Evolutionary conservation across 78 protist genomes (phyloP).

Genomic region (Emiliania huxleyi): DNA sequence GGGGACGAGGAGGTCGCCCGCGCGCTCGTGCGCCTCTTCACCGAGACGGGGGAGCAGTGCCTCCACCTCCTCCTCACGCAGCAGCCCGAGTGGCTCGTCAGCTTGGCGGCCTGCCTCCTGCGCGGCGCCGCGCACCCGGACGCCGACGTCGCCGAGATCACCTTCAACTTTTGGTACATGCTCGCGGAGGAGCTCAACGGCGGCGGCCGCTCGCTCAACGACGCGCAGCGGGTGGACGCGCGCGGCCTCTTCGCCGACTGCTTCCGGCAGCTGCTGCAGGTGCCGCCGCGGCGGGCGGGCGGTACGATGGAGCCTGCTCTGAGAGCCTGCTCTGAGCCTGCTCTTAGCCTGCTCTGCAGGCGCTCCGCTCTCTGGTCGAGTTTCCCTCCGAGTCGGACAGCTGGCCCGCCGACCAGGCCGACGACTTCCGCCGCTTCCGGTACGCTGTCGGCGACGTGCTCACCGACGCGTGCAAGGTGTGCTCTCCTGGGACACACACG

Average conservation of each 20-base stretch:
- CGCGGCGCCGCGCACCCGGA: not conserved
- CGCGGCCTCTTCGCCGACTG: not conserved
- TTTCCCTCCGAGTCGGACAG: not conserved
- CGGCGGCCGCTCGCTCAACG: not conserved
- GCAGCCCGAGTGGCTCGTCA: not conserved
- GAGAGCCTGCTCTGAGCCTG: too few relatives aligned
- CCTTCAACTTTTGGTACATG: not conserved
- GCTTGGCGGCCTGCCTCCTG: not conserved
- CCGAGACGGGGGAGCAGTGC: not conserved
- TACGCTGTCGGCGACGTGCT: not conserved
- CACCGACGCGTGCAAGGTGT: not conserved
- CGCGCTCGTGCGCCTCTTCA: not conserved
- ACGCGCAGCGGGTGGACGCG: not conserved
- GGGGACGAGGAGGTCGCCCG: not conserved
- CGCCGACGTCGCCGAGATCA: not conserved
- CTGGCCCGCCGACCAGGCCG: not conserved
- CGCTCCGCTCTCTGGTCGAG: not conserved
- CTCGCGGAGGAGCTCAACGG: not conserved
- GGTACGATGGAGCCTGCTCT: too few relatives aligned
- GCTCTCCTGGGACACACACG: too few relatives aligned
- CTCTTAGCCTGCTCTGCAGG: too few relatives aligned
- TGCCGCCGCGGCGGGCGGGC: not conserved
- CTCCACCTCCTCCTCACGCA: not conserved
- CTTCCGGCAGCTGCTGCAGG: not conserved
- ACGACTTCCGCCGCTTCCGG: not conserved